Conservation (phyloP, 75 land plant genomes). For the Ceratopteris richardii region DNA sequence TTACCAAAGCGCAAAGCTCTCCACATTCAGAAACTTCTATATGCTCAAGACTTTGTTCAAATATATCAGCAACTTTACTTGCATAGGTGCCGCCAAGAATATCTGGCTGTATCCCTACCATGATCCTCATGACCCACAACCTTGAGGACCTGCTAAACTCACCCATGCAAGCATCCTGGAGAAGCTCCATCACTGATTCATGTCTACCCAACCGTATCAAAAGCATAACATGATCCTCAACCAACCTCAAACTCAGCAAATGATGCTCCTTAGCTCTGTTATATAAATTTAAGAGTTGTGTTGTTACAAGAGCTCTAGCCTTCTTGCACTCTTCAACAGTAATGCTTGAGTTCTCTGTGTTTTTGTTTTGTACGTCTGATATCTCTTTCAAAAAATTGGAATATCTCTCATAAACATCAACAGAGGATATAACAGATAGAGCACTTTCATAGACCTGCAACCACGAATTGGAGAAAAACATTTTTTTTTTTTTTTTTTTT, state of each 20-base stretch:
- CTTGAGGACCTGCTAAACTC: constrained; percentile 29
- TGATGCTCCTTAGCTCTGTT: constrained; percentile 48
- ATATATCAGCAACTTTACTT: constrained; percentile 31
- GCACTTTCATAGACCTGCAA: constrained; percentile 83
- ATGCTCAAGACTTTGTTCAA: constrained; percentile 29
- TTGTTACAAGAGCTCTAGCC: neutral
- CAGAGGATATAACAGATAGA: constrained; percentile 38
- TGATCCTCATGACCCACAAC: constrained; percentile 50
- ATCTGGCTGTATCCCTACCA: constrained; percentile 49
- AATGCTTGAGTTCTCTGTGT: neutral
- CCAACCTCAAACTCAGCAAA: constrained; percentile 48
- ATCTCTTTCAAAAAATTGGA: constrained; percentile 39
- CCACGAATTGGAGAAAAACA: no score
- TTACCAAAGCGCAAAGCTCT: constrained; percentile 71
- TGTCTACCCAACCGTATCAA: constrained; percentile 39
- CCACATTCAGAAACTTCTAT: constrained; percentile 38
- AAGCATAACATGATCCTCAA: constrained; percentile 46
- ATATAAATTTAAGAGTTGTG: constrained; percentile 33
- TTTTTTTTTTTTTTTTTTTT: no score
- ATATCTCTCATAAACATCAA: constrained; percentile 50
- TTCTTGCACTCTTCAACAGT: neutral
- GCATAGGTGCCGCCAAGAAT: constrained; percentile 10
- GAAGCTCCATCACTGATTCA: constrained; percentile 54
- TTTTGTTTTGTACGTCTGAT: constrained; percentile 16
- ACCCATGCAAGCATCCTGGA: constrained; percentile 36